These are phyloP conservation scores for Amaranthus palmeri DNA, from an alignment of 148 eudicot genomes.

Conservation along the genomic window DNA sequence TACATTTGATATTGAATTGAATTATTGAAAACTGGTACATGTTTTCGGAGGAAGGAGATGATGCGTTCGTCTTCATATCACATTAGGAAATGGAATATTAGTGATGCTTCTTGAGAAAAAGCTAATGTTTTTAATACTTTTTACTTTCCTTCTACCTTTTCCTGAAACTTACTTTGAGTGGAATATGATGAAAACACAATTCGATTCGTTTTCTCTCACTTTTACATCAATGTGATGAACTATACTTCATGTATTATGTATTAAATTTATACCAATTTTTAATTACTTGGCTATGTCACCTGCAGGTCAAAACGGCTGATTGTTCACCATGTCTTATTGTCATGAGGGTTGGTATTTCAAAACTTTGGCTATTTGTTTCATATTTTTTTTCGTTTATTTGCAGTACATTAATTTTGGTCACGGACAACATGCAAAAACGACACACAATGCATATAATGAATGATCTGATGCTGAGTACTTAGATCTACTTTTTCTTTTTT, in stretches of 20 bases:
- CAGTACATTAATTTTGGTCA: neutral
- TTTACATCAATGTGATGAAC: neutral
- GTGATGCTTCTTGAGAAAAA: neutral
- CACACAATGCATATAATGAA: too few relatives aligned
- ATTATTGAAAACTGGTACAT: neutral
- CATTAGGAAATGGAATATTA: neutral
- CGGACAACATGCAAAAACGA: neutral
- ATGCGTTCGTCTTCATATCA: neutral
- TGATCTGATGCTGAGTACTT: too few relatives aligned
- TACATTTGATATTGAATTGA: conserved; percentile 3
- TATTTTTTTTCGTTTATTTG: neutral
- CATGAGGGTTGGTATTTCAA: conserved; percentile 58
- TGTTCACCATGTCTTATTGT: conserved; percentile 52
- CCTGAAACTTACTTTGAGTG: neutral
- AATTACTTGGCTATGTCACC: conserved; percentile 4
- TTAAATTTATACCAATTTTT: neutral
- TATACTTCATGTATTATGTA: neutral
- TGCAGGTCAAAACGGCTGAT: conserved; percentile 58
- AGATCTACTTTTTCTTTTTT: too few relatives aligned
- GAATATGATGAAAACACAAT: neutral
- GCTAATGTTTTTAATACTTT: neutral
- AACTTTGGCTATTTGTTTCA: neutral
- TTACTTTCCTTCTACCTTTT: neutral
- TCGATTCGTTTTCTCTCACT: neutral
- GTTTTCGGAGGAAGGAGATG: neutral